Percentiles rank a stretch among this genome's conserved stretches.
Evolutionary conservation across 352 stramenopile genomes (phyloP).

Genomic region (Phytophthora fragariae): DNA sequence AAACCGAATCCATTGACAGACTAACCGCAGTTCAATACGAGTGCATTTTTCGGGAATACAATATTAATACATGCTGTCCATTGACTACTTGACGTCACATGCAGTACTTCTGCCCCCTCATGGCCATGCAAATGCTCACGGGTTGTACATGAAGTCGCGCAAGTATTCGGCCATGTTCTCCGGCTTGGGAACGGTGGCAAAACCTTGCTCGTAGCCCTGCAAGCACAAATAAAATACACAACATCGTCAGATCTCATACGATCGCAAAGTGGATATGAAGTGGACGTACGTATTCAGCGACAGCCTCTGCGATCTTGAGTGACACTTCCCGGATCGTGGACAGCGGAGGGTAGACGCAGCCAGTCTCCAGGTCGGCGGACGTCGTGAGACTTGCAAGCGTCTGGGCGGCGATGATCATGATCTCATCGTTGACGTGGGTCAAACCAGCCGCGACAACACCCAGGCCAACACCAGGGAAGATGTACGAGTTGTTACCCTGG

Average conservation of each 20-base stretch:
- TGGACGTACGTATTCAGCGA: slow-evolving; percentile 44
- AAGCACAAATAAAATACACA: slow-evolving; percentile 1
- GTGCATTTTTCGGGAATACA: slow-evolving; percentile 20
- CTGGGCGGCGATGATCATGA: slow-evolving; percentile 87
- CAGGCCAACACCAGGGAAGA: slow-evolving; percentile 97
- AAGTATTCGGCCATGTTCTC: slow-evolving; percentile 59
- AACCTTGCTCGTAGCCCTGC: slow-evolving; percentile 66
- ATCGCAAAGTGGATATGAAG: not conserved
- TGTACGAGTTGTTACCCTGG: slow-evolving; percentile 97
- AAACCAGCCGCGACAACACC: slow-evolving; percentile 89
- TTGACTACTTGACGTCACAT: slow-evolving; percentile 14
- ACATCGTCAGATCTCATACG: slow-evolving; percentile 4
- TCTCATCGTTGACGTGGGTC: slow-evolving; percentile 80
- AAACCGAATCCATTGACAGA: not conserved
- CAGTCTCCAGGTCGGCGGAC: slow-evolving; percentile 90
- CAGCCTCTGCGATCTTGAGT: slow-evolving; percentile 92
- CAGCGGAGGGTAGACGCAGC: slow-evolving; percentile 95
- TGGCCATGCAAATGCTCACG: slow-evolving; percentile 37
- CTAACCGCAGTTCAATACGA: not conserved
- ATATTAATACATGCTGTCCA: slow-evolving; percentile 13
- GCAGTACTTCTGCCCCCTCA: not conserved
- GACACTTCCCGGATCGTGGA: slow-evolving; percentile 93
- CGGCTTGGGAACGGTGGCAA: slow-evolving; percentile 57
- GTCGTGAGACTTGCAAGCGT: slow-evolving; percentile 80
- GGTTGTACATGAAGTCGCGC: slow-evolving; percentile 68